A percentile compares a stretch with the other conserved stretches of the same genome.
Evolutionary conservation across 805 yeast genomes (phyloP).

Genomic region (Wickerhamiella sergipiensis): DNA sequence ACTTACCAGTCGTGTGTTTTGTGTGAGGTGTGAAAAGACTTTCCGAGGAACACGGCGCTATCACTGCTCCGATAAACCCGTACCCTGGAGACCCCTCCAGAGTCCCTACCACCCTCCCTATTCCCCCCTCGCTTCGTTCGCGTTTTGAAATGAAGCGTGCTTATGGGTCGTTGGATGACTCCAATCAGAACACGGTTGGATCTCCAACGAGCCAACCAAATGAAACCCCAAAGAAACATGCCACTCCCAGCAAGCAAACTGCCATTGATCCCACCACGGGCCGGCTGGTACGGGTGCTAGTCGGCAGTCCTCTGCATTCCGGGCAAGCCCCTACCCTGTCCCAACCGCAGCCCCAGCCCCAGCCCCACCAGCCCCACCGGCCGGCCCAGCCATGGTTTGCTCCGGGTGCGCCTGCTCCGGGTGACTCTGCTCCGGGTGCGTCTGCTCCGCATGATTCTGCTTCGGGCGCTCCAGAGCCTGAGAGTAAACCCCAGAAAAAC

Average conservation of each 20-base stretch:
- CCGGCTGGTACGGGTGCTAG: neutral
- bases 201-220: neutral
- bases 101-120: neutral
- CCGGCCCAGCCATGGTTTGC: too few species aligned
- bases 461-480: too few species aligned
- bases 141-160: neutral
- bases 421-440: too few species aligned
- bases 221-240: neutral
- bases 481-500: neutral
- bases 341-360: neutral
- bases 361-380: too few species aligned
- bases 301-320: neutral
- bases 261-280: neutral
- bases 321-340: neutral
- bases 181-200: too few species aligned
- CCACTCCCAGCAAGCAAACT: neutral
- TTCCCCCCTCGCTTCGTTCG: neutral
- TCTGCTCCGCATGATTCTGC: too few species aligned
- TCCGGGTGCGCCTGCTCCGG: too few species aligned
- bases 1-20: neutral
- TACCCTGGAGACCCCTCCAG: neutral
- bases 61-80: neutral
- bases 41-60: neutral
- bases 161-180: neutral
- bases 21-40: conserved; percentile 3